Conservation (phyloP, 192 early-diverging fungal genomes). For the Podila epicladia region DNA sequence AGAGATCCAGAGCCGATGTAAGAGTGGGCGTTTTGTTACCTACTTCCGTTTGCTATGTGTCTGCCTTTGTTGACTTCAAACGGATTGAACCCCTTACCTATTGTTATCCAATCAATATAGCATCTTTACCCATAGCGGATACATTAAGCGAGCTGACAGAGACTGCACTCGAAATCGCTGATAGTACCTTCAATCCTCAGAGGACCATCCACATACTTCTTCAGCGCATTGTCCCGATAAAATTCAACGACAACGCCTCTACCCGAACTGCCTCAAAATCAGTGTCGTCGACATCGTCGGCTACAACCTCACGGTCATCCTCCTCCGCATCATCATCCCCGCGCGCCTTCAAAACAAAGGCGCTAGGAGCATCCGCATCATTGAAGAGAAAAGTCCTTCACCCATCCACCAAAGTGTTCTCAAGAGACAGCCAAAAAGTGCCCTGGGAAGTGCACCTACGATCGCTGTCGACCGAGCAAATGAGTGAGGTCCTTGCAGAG, state of each 20-base stretch:
- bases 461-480: background rate
- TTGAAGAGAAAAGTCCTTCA: background rate
- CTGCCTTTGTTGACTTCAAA: background rate
- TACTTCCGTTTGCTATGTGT: background rate
- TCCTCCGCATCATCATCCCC: background rate
- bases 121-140: too few species aligned
- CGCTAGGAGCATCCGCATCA: background rate
- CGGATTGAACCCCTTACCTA: too few species aligned
- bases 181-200: too few species aligned
- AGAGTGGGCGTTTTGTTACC: background rate
- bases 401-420: background rate
- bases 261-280: background rate
- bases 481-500: background rate
- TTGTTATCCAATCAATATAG: too few species aligned
- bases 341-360: background rate
- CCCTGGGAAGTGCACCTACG: background rate
- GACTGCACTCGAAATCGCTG: too few species aligned
- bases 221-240: background rate
- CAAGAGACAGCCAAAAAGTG: background rate
- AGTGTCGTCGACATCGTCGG: background rate
- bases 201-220: too few species aligned
- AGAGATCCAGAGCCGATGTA: conserved; percentile 1
- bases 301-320: background rate
- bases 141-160: too few species aligned
- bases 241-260: background rate